Base-by-base conservation (phyloP, 768 basidiomycete species). In the Leccinum subgranulosum region DNA sequence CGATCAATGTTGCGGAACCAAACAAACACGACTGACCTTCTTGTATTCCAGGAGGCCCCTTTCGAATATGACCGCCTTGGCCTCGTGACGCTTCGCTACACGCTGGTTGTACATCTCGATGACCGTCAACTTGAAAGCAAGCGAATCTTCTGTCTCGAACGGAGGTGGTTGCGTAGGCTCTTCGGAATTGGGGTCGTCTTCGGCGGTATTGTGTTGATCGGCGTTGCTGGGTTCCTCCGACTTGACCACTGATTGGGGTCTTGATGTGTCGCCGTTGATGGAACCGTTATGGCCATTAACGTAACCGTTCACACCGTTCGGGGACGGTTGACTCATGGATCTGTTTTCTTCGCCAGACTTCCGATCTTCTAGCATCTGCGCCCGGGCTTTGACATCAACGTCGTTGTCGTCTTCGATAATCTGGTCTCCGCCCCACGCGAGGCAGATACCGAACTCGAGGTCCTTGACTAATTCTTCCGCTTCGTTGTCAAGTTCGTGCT, bases 401-500 rank as follows among this genome's bases (percentile, higher is more conserved):
- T 94, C 92, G 60, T 86, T 84, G 60, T 86, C 87, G 63, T 92
- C 92, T 62, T 92, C 90, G 3, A 79, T 75, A 54, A 88, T 86
- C 62, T 87, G 78, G 65, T 92, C 91, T 2, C 96, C 97, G 1
- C 90, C 94, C 68, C 84, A 96, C 31, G 85, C 82, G 21, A 83
- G 77, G 59, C 92, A 92, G n/a, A 94, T 75, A 2, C 92, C 96
- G 64, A 98, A 98, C 69, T 98, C 95, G 61, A 99, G 79, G 69
- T 98, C 94, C 73, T 98, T 98, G 61, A 98, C 88, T 2, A 92
- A 74, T 65, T 95, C 88, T 69, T 99, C 96, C 0, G 96, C 96
- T 52, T 99, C 96, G 70, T 99, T 97, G 68, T 98, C 95, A 5
- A 93, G 76, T 73, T 99, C 96, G 64, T 95, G 94, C 69, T 99